Evolutionary conservation across 1,284 basidiomycete species (phyloP).

Genomic region (Malassezia arunalokei): DNA sequence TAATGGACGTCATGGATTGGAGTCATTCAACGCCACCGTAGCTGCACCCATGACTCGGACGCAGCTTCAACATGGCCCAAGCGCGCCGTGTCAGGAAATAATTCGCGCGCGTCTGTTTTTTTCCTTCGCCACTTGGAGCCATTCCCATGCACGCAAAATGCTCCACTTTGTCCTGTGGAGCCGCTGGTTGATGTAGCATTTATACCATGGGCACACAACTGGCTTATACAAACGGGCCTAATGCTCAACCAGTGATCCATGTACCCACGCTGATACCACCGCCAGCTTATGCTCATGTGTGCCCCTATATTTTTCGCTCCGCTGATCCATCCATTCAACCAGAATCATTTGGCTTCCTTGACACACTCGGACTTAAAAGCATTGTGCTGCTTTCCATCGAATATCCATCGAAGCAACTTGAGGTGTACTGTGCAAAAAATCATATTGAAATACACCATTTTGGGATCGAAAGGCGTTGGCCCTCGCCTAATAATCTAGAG

Average conservation of each 20-base stretch:
- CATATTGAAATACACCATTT: slow-evolving; percentile 30
- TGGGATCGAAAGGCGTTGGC: slow-evolving; percentile 22
- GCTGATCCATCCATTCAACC: slow-evolving; percentile 17
- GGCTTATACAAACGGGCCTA: background rate
- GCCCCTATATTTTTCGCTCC: slow-evolving; percentile 34
- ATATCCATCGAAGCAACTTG: slow-evolving; percentile 23
- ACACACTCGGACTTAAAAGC: slow-evolving; percentile 25
- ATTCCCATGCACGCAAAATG: no score
- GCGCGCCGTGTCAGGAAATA: background rate
- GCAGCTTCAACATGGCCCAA: background rate
- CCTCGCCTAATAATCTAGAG: background rate
- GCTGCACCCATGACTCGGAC: background rate
- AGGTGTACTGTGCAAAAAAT: slow-evolving; percentile 20
- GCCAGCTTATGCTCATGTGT: slow-evolving; percentile 27
- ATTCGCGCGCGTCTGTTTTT: background rate
- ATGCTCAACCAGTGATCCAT: background rate
- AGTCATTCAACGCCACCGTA: background rate
- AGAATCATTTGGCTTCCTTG: slow-evolving; percentile 22
- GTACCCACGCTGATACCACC: slow-evolving; percentile 22
- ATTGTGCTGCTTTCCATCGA: slow-evolving; percentile 36
- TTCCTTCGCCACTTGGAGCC: no score
- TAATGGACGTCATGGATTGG: background rate
- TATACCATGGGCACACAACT: background rate
- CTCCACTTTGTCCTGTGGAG: no score
- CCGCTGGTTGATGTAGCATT: background rate